phyloP scores from a whole-genome alignment of 306 rosid genomes.

The Senna siamea region DNA sequence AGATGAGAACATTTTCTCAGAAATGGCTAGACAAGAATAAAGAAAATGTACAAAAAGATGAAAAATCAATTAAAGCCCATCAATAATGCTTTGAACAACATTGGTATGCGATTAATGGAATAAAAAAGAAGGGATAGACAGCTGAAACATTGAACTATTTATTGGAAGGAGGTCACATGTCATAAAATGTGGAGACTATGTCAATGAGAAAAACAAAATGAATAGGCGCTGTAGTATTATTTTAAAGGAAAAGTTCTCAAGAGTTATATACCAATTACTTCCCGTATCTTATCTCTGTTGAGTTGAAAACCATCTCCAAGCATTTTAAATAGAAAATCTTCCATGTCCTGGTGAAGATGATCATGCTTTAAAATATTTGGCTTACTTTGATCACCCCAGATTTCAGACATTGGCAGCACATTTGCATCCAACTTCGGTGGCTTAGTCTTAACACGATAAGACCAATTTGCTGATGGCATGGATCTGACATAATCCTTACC shows the following conservation, averaged over 20 bases:
- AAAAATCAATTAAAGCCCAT: not conserved
- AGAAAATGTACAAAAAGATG: not conserved
- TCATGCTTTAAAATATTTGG: slow-evolving; percentile 36
- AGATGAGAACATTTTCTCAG: not conserved
- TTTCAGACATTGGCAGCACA: slow-evolving; percentile 52
- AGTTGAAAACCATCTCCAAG: slow-evolving; percentile 83
- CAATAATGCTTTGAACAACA: slow-evolving; percentile 7
- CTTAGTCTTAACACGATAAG: slow-evolving; percentile 36
- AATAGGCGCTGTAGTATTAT: not conserved
- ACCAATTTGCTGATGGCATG: slow-evolving; percentile 46
- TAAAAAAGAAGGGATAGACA: not conserved
- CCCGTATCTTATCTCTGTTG: slow-evolving; percentile 60
- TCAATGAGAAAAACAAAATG: not conserved
- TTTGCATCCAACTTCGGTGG: slow-evolving; percentile 60
- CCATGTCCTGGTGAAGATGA: slow-evolving; percentile 65
- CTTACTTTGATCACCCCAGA: slow-evolving; percentile 47
- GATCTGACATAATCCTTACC: slow-evolving; percentile 59
- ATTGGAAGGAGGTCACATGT: slow-evolving; percentile 12
- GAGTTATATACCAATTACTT: slow-evolving; percentile 72
- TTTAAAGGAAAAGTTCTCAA: slow-evolving; percentile 17
- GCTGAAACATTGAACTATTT: not conserved
- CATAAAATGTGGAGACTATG: slow-evolving; percentile 4
- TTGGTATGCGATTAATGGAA: not conserved
- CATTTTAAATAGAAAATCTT: slow-evolving; percentile 75
- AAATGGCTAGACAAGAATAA: slow-evolving; percentile 5